Conservation (phyloP, 148 eudicot genomes). For the Beta vulgaris region DNA sequence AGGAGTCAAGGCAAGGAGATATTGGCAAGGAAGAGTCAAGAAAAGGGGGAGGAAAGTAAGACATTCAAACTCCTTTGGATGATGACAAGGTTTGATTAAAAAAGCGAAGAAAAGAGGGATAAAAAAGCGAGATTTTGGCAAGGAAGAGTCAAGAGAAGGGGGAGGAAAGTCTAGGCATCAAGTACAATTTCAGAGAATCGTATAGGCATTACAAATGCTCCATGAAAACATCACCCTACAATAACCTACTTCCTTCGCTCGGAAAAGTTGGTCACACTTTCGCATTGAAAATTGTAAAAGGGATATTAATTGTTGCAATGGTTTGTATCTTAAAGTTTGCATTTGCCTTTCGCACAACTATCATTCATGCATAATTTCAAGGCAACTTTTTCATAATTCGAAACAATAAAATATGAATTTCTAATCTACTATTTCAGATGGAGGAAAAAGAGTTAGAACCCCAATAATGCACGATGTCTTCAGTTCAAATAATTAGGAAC, state of each 20-base stretch:
- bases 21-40: neutral
- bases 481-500: constrained; percentile 17
- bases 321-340: neutral
- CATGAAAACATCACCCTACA: neutral
- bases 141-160: no score
- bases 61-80: neutral
- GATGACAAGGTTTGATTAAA: neutral
- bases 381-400: neutral
- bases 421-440: no score
- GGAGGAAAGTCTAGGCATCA: no score
- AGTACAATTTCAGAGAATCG: no score
- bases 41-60: neutral
- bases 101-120: neutral
- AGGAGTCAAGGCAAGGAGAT: neutral
- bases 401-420: neutral
- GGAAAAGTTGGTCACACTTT: neutral
- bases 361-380: neutral
- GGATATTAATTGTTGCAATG: neutral
- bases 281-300: neutral
- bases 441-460: neutral
- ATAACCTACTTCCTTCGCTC: neutral
- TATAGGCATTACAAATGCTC: no score
- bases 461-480: neutral
- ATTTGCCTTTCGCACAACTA: neutral
- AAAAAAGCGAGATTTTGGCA: no score